Conservation (phyloP, 257 asterid species). For the Fraxinus pennsylvanica region DNA sequence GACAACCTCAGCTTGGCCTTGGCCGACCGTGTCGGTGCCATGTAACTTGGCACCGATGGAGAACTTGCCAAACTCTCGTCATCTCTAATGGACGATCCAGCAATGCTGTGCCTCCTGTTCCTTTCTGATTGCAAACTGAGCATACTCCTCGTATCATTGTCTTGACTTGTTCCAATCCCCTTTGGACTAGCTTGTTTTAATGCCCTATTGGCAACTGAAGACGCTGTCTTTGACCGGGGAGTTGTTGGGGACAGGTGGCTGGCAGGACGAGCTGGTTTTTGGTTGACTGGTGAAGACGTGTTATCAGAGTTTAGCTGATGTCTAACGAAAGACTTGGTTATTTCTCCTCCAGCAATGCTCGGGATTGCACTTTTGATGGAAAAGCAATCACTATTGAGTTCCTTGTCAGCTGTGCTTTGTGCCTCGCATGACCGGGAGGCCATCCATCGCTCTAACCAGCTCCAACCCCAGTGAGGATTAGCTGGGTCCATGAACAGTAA, state of each 20-base stretch:
- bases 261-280: conserved; percentile 38
- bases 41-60: conserved; percentile 79
- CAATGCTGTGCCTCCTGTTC: conserved; percentile 81
- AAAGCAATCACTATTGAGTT: conserved; percentile 40
- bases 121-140: conserved; percentile 64
- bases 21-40: conserved; percentile 77
- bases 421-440: conserved; percentile 73
- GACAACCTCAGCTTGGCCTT: conserved; percentile 74
- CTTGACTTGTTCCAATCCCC: conserved; percentile 54
- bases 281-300: conserved; percentile 58
- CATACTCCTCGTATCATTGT: conserved; percentile 66
- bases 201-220: conserved; percentile 45
- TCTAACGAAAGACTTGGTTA: conserved; percentile 77
- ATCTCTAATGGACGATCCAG: conserved; percentile 78
- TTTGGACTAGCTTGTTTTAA: conserved; percentile 65
- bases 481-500: conserved; percentile 90
- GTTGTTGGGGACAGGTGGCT: conserved; percentile 44
- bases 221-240: conserved; percentile 40
- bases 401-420: conserved; percentile 52
- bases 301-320: conserved; percentile 75
- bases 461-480: conserved; percentile 99
- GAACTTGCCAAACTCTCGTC: conserved; percentile 85
- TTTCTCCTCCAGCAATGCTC: conserved; percentile 48
- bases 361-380: conserved; percentile 44
- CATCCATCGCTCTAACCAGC: conserved; percentile 96